Percentiles rank a stretch among this genome's conserved stretches.
These are phyloP conservation scores for Oxytropis ochrocephala DNA, from an alignment of 306 rosid genomes.

Conservation along the genomic window DNA sequence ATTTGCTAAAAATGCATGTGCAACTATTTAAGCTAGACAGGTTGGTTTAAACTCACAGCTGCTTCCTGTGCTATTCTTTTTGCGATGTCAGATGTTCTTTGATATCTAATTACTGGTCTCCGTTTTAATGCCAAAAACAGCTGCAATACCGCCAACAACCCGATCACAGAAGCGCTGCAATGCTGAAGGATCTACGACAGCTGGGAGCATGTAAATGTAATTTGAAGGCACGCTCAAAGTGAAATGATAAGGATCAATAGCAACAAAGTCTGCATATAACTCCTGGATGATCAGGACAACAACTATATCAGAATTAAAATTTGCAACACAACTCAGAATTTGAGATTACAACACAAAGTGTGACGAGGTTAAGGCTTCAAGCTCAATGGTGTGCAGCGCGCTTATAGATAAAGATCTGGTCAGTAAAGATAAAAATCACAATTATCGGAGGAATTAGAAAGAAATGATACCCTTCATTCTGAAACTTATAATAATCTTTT, in stretches of 20 bases:
- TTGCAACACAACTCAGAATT: constrained; percentile 6
- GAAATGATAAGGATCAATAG: constrained; percentile 85
- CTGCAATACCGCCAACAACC: constrained; percentile 81
- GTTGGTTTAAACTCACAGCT: constrained; percentile 39
- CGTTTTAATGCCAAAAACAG: constrained; percentile 80
- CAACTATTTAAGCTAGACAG: not conserved
- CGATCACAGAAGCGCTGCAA: constrained; percentile 64
- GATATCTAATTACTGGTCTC: constrained; percentile 85
- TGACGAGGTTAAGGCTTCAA: not conserved
- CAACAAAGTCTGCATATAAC: constrained; percentile 83
- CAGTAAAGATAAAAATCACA: not conserved
- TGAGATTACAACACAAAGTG: constrained; percentile 11
- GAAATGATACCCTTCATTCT: not conserved
- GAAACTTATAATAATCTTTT: not conserved
- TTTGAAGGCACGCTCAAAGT: constrained; percentile 68
- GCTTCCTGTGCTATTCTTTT: constrained; percentile 91
- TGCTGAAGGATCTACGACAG: constrained; percentile 71
- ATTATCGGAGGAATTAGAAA: not conserved
- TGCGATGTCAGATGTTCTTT: constrained; percentile 84
- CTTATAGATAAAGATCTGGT: constrained; percentile 10
- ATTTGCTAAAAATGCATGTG: constrained; percentile 1
- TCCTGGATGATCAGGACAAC: constrained; percentile 57
- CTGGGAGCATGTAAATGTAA: constrained; percentile 86
- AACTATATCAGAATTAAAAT: constrained; percentile 25
- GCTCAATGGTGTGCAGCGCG: not conserved